Evolutionary conservation across 768 basidiomycete species (phyloP).

Genomic region (Cytidiella melzeri): DNA sequence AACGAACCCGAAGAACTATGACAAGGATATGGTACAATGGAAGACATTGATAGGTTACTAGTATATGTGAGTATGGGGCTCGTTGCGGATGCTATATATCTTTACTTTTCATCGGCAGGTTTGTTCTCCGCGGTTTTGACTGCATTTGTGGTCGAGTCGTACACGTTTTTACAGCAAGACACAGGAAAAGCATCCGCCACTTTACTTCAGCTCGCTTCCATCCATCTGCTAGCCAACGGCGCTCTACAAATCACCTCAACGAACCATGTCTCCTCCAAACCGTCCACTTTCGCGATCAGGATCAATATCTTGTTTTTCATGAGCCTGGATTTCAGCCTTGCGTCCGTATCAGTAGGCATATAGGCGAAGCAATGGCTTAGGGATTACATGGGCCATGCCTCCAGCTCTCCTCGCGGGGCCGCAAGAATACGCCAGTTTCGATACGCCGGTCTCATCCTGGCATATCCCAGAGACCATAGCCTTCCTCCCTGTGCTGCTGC

Average conservation of each 20-base stretch:
- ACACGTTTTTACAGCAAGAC: constrained; percentile 11
- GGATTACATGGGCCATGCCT: constrained; percentile 7
- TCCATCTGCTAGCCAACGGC: neutral
- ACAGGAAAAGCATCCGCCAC: neutral
- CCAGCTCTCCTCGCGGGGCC: constrained; percentile 8
- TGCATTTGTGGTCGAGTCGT: constrained; percentile 18
- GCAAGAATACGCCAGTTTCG: constrained; percentile 16
- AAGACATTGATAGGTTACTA: constrained; percentile 21
- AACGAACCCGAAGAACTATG: constrained; percentile 5
- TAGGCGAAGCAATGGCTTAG: constrained; percentile 23
- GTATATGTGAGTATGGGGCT: constrained; percentile 14
- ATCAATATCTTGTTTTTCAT: constrained; percentile 21
- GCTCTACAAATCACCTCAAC: neutral
- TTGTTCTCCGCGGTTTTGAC: constrained; percentile 21
- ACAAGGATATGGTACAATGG: constrained; percentile 13
- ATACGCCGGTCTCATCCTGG: constrained; percentile 16
- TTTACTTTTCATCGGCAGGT: constrained; percentile 10
- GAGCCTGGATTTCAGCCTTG: constrained; percentile 17
- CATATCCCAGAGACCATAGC: constrained; percentile 17
- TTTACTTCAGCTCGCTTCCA: neutral
- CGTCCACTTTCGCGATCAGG: constrained; percentile 5
- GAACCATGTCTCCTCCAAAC: neutral
- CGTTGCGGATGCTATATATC: neutral
- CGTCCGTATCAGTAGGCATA: constrained; percentile 19
- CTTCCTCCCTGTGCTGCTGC: constrained; percentile 19